Evolutionary conservation across 2,329 filamentous ascomycete genomes (phyloP).

Genomic region (Mariannaea sp.): DNA sequence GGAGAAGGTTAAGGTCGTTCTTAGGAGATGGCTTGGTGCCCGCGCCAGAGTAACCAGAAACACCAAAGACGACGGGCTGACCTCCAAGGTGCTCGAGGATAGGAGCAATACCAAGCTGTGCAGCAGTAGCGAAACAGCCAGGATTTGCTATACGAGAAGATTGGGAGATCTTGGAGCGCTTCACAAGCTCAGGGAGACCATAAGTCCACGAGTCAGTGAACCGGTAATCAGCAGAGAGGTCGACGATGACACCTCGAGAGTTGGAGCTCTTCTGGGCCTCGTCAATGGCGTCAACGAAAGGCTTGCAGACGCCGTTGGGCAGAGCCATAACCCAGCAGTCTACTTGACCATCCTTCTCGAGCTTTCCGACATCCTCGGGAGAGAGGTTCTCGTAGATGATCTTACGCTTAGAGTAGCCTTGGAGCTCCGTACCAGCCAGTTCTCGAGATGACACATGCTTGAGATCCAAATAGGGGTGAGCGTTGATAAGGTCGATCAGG

Average conservation of each 20-base stretch:
- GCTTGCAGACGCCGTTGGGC: slow-evolving; percentile 92
- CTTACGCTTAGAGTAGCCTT: slow-evolving; percentile 89
- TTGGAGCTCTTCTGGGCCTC: slow-evolving; percentile 61
- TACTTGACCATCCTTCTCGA: slow-evolving; percentile 83
- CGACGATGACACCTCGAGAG: slow-evolving; percentile 77
- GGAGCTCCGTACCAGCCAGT: slow-evolving; percentile 80
- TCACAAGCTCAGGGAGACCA: slow-evolving; percentile 83
- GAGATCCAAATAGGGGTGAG: slow-evolving; percentile 88
- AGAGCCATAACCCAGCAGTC: slow-evolving; percentile 99
- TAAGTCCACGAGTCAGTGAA: slow-evolving; percentile 79
- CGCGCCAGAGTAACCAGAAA: slow-evolving; percentile 92
- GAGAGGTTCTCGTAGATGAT: slow-evolving; percentile 91
- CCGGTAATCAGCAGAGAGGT: slow-evolving; percentile 55
- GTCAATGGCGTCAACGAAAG: slow-evolving; percentile 87
- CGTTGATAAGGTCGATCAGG: slow-evolving; percentile 83
- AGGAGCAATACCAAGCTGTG: slow-evolving; percentile 86
- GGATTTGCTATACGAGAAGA: slow-evolving; percentile 88
- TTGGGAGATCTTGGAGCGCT: slow-evolving; percentile 74
- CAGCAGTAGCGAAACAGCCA: slow-evolving; percentile 92
- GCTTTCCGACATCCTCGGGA: slow-evolving; percentile 81
- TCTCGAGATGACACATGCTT: slow-evolving; percentile 92
- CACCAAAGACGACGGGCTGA: slow-evolving; percentile 83
- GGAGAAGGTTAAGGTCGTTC: slow-evolving; percentile 84
- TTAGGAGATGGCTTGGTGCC: slow-evolving; percentile 86
- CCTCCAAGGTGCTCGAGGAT: slow-evolving; percentile 77